These are phyloP conservation scores for Borealophlyctis nickersoniae DNA, from an alignment of 192 early-diverging fungal species.

Conservation along the genomic window DNA sequence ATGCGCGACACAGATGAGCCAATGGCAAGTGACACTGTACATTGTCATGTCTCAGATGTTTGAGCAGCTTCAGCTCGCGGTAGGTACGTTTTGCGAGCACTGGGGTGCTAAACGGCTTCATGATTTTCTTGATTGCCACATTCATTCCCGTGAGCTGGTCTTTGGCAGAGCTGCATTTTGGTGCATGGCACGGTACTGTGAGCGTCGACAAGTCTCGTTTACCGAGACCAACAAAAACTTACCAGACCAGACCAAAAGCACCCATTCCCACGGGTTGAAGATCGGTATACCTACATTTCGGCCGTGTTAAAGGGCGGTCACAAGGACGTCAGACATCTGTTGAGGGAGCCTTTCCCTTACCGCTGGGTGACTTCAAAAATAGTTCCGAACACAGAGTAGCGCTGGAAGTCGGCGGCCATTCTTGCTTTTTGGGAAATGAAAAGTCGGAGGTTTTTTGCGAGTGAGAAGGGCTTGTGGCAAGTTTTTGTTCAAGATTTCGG, in stretches of 20 bases:
- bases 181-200: neutral
- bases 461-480: too few species aligned
- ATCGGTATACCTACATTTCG: conserved; percentile 71
- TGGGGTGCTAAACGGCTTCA: conserved; percentile 89
- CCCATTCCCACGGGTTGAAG: conserved; percentile 95
- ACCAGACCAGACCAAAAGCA: conserved; percentile 97
- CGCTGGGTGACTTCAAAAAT: conserved; percentile 37
- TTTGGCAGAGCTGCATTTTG: conserved; percentile 71
- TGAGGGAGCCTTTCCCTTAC: conserved; percentile 8
- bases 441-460: too few species aligned
- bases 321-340: too few species aligned
- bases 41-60: conserved; percentile 93
- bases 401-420: conserved; percentile 27
- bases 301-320: neutral
- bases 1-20: neutral
- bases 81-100: conserved; percentile 94
- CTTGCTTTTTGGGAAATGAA: too few species aligned
- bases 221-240: conserved; percentile 21
- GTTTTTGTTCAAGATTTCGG: too few species aligned
- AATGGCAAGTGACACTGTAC: conserved; percentile 36
- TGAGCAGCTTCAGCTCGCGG: conserved; percentile 91
- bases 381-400: conserved; percentile 37
- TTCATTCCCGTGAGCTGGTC: conserved; percentile 78
- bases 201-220: neutral
- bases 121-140: conserved; percentile 96